A percentile compares a stretch with the other conserved stretches of the same genome.
Evolutionary conservation across 1,139 yeast species (phyloP).

Genomic region (Candida smagusa): DNA sequence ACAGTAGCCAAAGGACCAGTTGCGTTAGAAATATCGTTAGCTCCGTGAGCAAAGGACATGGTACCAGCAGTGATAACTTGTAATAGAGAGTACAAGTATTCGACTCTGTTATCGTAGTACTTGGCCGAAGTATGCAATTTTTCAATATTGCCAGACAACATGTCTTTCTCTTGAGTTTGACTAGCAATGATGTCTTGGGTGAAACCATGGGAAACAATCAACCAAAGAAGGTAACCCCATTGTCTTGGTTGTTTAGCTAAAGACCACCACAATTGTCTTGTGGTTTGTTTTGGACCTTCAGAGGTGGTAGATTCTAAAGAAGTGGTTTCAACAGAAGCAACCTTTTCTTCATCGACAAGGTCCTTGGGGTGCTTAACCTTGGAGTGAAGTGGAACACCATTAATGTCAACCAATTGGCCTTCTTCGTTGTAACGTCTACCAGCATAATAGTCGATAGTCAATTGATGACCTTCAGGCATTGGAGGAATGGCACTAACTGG

Average conservation of each 20-base stretch:
- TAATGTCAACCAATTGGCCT: conserved; percentile 16
- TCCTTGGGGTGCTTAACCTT: conserved; percentile 4
- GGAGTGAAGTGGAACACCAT: conserved; percentile 11
- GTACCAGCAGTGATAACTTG: conserved; percentile 77
- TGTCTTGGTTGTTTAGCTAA: conserved; percentile 44
- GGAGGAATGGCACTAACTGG: conserved; percentile 62
- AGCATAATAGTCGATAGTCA: conserved; percentile 61
- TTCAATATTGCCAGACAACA: conserved; percentile 41
- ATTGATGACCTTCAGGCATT: conserved; percentile 54
- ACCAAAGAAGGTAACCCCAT: conserved; percentile 53
- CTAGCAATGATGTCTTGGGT: conserved; percentile 57
- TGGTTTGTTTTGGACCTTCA: conserved; percentile 21
- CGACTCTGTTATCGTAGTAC: conserved; percentile 69
- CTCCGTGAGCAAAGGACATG: conserved; percentile 81
- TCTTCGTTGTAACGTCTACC: conserved; percentile 50
- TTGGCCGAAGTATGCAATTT: conserved; percentile 57
- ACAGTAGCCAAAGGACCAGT: conserved; percentile 73
- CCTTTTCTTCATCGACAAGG: conserved; percentile 5
- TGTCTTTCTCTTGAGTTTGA: conserved; percentile 38
- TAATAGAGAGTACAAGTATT: conserved; percentile 64
- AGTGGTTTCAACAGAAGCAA: conserved; percentile 8
- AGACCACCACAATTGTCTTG: conserved; percentile 42
- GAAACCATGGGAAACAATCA: conserved; percentile 57
- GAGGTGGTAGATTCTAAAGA: conserved; percentile 8
- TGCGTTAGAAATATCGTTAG: conserved; percentile 78